phyloP scores from a whole-genome alignment of 2,329 filamentous ascomycete species.

The Claviceps sp. region DNA sequence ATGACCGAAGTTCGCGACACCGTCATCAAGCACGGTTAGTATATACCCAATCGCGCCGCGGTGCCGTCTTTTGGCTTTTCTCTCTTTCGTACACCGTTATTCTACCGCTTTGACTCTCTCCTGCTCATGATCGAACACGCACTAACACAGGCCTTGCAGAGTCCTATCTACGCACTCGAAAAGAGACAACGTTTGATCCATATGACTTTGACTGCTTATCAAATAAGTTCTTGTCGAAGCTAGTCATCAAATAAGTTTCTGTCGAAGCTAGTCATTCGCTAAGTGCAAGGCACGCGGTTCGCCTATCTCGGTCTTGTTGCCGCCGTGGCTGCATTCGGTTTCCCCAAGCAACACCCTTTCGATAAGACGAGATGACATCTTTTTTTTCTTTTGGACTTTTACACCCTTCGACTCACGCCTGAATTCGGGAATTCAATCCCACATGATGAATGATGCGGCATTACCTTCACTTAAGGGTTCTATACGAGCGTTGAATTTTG shows the following conservation, averaged over 20 bases:
- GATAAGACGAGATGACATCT: neutral
- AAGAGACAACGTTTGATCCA: slow-evolving; percentile 72
- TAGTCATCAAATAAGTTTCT: slow-evolving; percentile 97
- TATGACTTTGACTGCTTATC: slow-evolving; percentile 90
- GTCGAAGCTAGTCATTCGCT: slow-evolving; percentile 87
- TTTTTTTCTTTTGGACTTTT: slow-evolving; percentile 13
- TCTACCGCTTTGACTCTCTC: neutral
- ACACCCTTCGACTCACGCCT: slow-evolving; percentile 15
- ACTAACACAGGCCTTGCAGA: slow-evolving; percentile 41
- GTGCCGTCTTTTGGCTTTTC: neutral
- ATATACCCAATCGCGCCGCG: neutral
- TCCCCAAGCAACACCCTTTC: too few relatives aligned
- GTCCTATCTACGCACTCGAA: slow-evolving; percentile 69
- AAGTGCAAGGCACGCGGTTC: slow-evolving; percentile 37
- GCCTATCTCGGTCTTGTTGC: neutral
- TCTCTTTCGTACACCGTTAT: neutral
- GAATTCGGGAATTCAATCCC: slow-evolving; percentile 13
- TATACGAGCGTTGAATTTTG: neutral
- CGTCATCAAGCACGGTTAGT: slow-evolving; percentile 85
- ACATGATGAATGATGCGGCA: too few relatives aligned
- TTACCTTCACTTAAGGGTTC: too few relatives aligned
- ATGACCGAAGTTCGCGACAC: slow-evolving; percentile 93
- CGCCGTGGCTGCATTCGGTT: neutral
- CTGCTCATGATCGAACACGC: neutral
- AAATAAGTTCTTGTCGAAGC: slow-evolving; percentile 93